These are phyloP conservation scores for Kodamaea leandrae DNA, from an alignment of 805 yeast species.

Conservation along the genomic window DNA sequence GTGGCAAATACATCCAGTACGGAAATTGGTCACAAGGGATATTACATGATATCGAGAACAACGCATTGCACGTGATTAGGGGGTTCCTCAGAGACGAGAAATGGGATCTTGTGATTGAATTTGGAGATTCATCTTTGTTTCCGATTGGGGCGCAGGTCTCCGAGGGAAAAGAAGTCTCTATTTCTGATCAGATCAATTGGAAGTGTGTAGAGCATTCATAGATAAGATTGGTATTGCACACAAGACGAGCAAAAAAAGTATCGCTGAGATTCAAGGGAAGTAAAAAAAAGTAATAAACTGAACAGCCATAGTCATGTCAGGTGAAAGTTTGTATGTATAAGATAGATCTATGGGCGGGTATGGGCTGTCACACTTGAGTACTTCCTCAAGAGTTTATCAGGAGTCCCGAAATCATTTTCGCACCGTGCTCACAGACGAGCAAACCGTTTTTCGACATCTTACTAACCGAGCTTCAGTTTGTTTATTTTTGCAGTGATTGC, in stretches of 20 bases:
- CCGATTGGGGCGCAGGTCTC: not conserved
- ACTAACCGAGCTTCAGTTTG: slow-evolving; percentile 37
- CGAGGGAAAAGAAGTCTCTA: not conserved
- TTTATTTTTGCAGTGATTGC: slow-evolving; percentile 76
- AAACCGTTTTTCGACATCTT: too few relatives aligned
- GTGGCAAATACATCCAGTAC: slow-evolving; percentile 8
- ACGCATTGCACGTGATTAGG: slow-evolving; percentile 3
- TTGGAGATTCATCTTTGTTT: slow-evolving; percentile 3
- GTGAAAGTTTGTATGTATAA: slow-evolving; percentile 28
- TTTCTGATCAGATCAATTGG: not conserved
- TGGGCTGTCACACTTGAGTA: too few relatives aligned
- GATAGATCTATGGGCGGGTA: not conserved
- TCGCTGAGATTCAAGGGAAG: not conserved
- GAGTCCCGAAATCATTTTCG: not conserved
- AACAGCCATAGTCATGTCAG: slow-evolving; percentile 18
- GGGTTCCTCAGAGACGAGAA: not conserved
- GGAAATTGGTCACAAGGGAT: slow-evolving; percentile 11
- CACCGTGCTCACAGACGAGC: too few relatives aligned
- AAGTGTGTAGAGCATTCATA: slow-evolving; percentile 1
- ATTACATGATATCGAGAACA: slow-evolving; percentile 1
- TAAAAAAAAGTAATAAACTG: not conserved
- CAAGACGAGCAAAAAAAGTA: not conserved
- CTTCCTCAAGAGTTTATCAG: too few relatives aligned
- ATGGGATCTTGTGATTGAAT: slow-evolving; percentile 1
- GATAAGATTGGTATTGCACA: slow-evolving; percentile 1